Conservation (phyloP, 2,329 filamentous ascomycete genomes). For the Arthrobotrys conoides region DNA sequence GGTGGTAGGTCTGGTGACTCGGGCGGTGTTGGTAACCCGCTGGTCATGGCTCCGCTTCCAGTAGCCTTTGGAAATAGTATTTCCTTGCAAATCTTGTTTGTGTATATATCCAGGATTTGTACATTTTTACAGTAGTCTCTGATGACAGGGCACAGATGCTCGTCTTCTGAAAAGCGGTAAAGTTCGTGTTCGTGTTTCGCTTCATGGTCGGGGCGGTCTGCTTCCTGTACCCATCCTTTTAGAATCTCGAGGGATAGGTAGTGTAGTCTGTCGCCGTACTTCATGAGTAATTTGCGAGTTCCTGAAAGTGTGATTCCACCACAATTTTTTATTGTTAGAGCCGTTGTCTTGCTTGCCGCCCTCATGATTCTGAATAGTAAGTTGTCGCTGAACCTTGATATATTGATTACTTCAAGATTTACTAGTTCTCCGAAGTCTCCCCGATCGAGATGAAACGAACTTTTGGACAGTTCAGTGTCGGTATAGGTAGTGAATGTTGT, state of each 20-base stretch:
- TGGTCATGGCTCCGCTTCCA: slow-evolving; percentile 50
- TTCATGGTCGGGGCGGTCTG: not conserved
- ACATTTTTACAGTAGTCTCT: slow-evolving; percentile 35
- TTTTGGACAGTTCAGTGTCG: not conserved
- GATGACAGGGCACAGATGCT: slow-evolving; percentile 51
- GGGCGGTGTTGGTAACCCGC: slow-evolving; percentile 52
- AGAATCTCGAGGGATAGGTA: slow-evolving; percentile 37
- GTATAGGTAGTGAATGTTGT: not conserved
- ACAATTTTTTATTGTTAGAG: slow-evolving; percentile 34
- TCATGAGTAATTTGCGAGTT: slow-evolving; percentile 25
- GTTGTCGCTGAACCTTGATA: slow-evolving; percentile 31
- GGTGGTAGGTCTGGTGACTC: slow-evolving; percentile 44
- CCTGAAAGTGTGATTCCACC: slow-evolving; percentile 21
- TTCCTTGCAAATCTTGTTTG: slow-evolving; percentile 56
- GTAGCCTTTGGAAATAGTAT: slow-evolving; percentile 18
- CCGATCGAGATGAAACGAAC: not conserved
- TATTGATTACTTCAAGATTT: slow-evolving; percentile 19
- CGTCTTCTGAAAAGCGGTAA: slow-evolving; percentile 22
- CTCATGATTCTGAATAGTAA: slow-evolving; percentile 9
- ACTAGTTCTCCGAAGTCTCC: slow-evolving; percentile 14
- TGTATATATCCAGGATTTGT: slow-evolving; percentile 41
- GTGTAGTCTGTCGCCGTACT: slow-evolving; percentile 18
- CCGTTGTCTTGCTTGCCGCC: not conserved
- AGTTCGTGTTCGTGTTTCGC: slow-evolving; percentile 16
- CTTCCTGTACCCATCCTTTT: slow-evolving; percentile 5